These are phyloP conservation scores for Lippia alba DNA, from an alignment of 305 asterid genomes.

Conservation along the genomic window DNA sequence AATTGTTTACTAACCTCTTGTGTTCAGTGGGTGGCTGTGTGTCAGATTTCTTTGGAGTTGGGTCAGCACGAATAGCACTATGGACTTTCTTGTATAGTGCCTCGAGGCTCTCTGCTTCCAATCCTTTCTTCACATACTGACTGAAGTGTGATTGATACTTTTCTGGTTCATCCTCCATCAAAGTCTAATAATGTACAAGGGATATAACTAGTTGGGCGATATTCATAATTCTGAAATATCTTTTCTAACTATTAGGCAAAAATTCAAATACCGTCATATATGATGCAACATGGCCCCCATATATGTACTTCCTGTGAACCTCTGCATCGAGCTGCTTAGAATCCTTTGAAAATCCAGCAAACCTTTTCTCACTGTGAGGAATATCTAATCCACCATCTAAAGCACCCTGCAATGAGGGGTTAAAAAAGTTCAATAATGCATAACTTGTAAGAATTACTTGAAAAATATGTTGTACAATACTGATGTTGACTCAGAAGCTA, in stretches of 20 bases:
- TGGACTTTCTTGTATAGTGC: slow-evolving; percentile 67
- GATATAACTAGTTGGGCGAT: not conserved
- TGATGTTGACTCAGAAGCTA: not conserved
- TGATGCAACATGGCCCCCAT: slow-evolving; percentile 68
- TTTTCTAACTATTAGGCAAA: slow-evolving; percentile 4
- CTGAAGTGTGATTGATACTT: slow-evolving; percentile 60
- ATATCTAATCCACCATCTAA: slow-evolving; percentile 71
- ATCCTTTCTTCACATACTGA: slow-evolving; percentile 51
- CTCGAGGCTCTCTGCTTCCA: slow-evolving; percentile 57
- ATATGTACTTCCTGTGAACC: slow-evolving; percentile 65
- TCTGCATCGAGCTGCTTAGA: slow-evolving; percentile 66
- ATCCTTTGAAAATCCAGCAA: slow-evolving; percentile 65
- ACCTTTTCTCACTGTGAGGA: slow-evolving; percentile 71
- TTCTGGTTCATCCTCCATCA: slow-evolving; percentile 74
- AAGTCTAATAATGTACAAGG: slow-evolving; percentile 38
- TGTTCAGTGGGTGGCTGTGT: slow-evolving; percentile 55
- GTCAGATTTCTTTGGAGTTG: slow-evolving; percentile 51
- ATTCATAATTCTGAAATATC: not conserved
- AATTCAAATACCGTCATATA: slow-evolving; percentile 56
- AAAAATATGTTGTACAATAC: not conserved
- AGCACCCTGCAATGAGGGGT: slow-evolving; percentile 49
- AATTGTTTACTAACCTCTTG: slow-evolving; percentile 48
- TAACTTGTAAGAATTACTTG: not conserved
- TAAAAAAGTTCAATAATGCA: not conserved
- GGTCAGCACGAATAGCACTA: slow-evolving; percentile 69